Base-by-base conservation (phyloP, 768 basidiomycete species). In the Phaeolepiota aurea region DNA sequence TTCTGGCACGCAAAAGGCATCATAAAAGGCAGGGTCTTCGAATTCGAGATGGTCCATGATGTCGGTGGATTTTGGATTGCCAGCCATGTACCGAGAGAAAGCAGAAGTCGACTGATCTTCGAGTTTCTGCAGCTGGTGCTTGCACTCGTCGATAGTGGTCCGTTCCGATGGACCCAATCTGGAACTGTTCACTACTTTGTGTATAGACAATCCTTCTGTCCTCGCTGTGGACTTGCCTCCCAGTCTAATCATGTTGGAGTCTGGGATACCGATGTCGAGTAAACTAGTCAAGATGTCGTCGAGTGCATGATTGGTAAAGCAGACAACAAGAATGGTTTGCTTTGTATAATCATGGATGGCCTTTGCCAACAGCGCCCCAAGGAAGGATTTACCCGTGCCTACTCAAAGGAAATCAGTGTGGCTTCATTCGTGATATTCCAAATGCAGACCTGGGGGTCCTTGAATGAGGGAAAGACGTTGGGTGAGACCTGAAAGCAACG, bases 351-450 rank as follows among this genome's bases (percentile, higher is more conserved):
- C 67, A 36, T 82, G 69, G 3, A 82, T 55, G 3, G 70, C 59
- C 48, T 82, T 84, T 0, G 79, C 79, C 0, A 84, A 56, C 1
- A 84, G 62, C 0, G 79, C 78, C 0, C 83, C 82, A 16, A 85
- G 76, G 50, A 82, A 82, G 0, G 80, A 82, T 43, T 86, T 86
- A 1, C 82, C 83, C 0, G 82, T 86, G 1, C 82, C 83, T 83
- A 20, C 18, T 16, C 15, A 19, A 36, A 13, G 21, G 37, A 5
- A n/a, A n/a, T n/a, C n/a, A n/a, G n/a, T n/a, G n/a, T n/a, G n/a
- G n/a, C n/a, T n/a, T n/a, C n/a, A n/a, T n/a, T n/a, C n/a, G n/a
- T n/a, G n/a, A n/a, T n/a, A n/a, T n/a, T n/a, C n/a, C n/a, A n/a
- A n/a, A n/a, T n/a, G 54, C 66, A 15, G 55, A 81, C 82, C 82